Base-by-base conservation (phyloP, 2,329 filamentous ascomycete genomes). In the Cladophialophora exuberans region DNA sequence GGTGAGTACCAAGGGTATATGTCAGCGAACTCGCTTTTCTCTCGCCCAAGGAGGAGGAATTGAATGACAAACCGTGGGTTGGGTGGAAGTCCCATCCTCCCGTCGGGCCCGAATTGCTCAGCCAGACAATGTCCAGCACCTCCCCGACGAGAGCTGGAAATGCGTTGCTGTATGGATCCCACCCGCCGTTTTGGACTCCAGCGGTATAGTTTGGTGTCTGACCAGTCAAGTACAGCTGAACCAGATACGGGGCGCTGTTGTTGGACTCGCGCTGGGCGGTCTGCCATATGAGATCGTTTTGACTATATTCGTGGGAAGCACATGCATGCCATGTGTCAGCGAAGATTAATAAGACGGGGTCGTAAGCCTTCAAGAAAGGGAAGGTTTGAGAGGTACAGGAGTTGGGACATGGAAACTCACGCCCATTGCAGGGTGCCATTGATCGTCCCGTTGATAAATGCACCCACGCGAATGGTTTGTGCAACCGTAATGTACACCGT, bases 201-300 rank as follows among this genome's bases (percentile, higher is more conserved):
- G 66, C 70, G 0, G 69, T 67, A 57, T 76, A 77, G 56, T 74
- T 68, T 10, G 75, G 75, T 3, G 66, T 60, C 4, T 69, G 63
- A 7, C 69, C 70, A 30, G 72, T 66, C 28, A 67, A 63, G 66
- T 78, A 79, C 36, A 79, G 72, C 49, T 73, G 65, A 20, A 79
- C 71, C 1, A 82, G 69, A 65, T 80, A 75, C 0, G 77, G 77
- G 4, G 50, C 13, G 39, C 54, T 57, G 50, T 60, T 60, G 54
- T 60, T 57, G 6, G 69, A 62, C 18, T 65, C 36, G 2, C 67
- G 66, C 36, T 67, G 62, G 6, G 41, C 56, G 18, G 80, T 74
- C 6, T 72, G 72, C 77, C 77, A 81, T n/a, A 73, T 64, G 11
- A 76, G 64, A 18, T 74, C 70, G 56, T 78, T 78, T 44, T 76